phyloP scores from a whole-genome alignment of 106 monocot species.

The Platanthera guangdongensis region DNA sequence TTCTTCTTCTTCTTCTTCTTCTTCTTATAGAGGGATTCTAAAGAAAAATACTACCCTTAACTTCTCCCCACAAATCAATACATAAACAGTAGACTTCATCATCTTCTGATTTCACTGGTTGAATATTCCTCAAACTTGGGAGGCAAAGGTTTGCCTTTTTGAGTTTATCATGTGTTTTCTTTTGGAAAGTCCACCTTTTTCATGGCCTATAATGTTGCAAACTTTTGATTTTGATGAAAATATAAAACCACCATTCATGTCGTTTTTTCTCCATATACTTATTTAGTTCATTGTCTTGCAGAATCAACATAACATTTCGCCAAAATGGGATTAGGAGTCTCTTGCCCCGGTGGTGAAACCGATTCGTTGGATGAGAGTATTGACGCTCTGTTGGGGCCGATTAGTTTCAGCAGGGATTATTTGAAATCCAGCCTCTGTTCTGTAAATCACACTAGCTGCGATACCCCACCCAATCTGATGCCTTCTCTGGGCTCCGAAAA shows the following conservation, averaged over 20 bases:
- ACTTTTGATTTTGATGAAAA: neutral
- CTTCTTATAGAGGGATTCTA: neutral
- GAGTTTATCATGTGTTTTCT: neutral
- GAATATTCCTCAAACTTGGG: neutral
- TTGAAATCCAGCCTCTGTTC: slow-evolving; percentile 17
- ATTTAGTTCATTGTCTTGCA: neutral
- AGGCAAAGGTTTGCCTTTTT: neutral
- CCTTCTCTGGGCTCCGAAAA: slow-evolving; percentile 44
- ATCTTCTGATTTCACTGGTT: neutral
- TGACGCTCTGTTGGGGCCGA: neutral
- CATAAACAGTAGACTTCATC: neutral
- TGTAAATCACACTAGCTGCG: slow-evolving; percentile 26
- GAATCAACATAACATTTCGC: neutral
- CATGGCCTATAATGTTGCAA: neutral
- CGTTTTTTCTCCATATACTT: neutral
- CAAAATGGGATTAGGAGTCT: neutral
- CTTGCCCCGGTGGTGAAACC: neutral
- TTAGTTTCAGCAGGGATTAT: neutral
- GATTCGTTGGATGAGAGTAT: neutral
- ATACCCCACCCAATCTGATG: slow-evolving; percentile 18
- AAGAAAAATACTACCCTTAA: neutral
- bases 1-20: neutral
- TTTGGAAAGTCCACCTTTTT: too few relatives aligned
- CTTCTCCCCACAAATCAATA: too few relatives aligned
- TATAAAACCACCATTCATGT: neutral